Conservation (phyloP, 2,329 filamentous ascomycete species). For the Truncatella angustata region DNA sequence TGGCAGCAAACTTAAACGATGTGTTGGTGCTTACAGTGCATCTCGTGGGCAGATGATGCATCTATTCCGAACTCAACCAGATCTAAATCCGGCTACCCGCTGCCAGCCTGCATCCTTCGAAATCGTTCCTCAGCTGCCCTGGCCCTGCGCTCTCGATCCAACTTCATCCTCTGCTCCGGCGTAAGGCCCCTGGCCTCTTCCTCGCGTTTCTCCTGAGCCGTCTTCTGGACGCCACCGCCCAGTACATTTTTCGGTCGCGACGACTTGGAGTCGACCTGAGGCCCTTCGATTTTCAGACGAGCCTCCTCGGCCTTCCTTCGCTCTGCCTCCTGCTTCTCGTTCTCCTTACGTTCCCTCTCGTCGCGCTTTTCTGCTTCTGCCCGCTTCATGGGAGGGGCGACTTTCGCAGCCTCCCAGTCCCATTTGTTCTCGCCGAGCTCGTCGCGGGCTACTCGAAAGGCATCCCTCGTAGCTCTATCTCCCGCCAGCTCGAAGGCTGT, state of each 20-base stretch:
- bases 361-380: constrained; percentile 69
- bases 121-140: constrained; percentile 89
- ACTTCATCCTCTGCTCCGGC: constrained; percentile 76
- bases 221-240: constrained; percentile 64
- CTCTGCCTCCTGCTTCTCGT: constrained; percentile 65
- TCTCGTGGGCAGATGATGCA: neutral
- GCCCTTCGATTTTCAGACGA: constrained; percentile 65
- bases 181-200: constrained; percentile 84
- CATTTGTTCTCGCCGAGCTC: constrained; percentile 76
- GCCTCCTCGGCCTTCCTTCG: constrained; percentile 74
- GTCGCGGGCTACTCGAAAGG: constrained; percentile 82
- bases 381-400: constrained; percentile 70
- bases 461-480: constrained; percentile 81
- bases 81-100: constrained; percentile 15
- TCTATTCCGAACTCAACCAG: neutral
- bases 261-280: constrained; percentile 42
- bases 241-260: constrained; percentile 50
- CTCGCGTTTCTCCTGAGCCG: constrained; percentile 75
- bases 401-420: constrained; percentile 74
- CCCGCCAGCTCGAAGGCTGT: constrained; percentile 85
- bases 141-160: constrained; percentile 87
- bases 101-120: constrained; percentile 57
- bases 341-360: constrained; percentile 68
- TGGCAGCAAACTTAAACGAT: too few relatives aligned
- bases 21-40: too few relatives aligned